These are phyloP conservation scores for Wickerhamomyces sp. DNA, from an alignment of 1,139 yeast species.

Conservation along the genomic window DNA sequence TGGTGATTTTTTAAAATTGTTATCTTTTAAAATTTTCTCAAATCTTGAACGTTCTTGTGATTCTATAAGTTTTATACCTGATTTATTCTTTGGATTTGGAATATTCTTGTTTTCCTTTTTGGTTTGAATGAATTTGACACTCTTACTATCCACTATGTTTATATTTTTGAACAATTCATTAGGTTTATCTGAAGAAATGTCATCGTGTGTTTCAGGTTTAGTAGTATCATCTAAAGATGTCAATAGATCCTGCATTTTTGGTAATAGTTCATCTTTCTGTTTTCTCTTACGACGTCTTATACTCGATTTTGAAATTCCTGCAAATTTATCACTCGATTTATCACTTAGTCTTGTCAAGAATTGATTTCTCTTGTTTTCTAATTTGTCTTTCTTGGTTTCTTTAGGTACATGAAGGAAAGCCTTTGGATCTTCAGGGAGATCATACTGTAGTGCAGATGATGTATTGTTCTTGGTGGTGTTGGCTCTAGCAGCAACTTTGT, in stretches of 20 bases:
- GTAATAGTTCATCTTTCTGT: slow-evolving; percentile 55
- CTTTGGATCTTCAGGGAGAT: slow-evolving; percentile 33
- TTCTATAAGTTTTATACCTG: slow-evolving; percentile 53
- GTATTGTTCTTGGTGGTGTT: slow-evolving; percentile 1
- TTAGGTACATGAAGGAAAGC: slow-evolving; percentile 53
- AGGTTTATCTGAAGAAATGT: not conserved
- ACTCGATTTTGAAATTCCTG: slow-evolving; percentile 57
- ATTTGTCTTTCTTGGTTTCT: slow-evolving; percentile 51
- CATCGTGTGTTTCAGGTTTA: slow-evolving; percentile 12
- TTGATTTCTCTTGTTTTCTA: slow-evolving; percentile 29
- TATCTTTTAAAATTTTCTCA: slow-evolving; percentile 46
- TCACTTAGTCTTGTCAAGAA: slow-evolving; percentile 31
- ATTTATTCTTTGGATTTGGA: slow-evolving; percentile 56
- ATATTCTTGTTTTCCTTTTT: slow-evolving; percentile 36
- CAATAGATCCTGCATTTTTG: slow-evolving; percentile 60
- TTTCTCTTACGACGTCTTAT: slow-evolving; percentile 62
- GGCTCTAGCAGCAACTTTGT: slow-evolving; percentile 30
- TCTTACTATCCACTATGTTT: slow-evolving; percentile 16
- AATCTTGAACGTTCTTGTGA: slow-evolving; percentile 52
- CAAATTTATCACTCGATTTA: slow-evolving; percentile 28
- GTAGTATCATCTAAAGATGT: slow-evolving; percentile 40
- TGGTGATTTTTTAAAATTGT: slow-evolving; percentile 49
- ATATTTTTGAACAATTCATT: slow-evolving; percentile 1
- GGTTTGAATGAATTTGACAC: slow-evolving; percentile 12
- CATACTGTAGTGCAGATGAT: slow-evolving; percentile 7